Evolutionary conservation across 306 rosid species (phyloP), one percentile per base, ranked within the genome.

Genomic region (Delonix regia): DNA sequence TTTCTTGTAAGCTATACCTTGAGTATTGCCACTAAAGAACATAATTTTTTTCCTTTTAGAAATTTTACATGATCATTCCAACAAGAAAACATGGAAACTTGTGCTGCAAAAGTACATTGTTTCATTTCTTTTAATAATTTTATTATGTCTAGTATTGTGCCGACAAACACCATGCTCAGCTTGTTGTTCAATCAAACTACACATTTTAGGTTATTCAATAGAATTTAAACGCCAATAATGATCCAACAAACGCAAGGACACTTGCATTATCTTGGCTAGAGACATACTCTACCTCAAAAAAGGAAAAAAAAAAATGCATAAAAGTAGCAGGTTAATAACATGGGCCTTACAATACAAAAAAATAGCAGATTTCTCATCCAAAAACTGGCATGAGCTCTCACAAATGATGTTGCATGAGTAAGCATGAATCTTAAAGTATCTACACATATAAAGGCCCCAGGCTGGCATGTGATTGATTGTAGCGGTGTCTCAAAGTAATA

Each of bases 371-470:
- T 70, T 79, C 64, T 86, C 7, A 94, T 93, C 99, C 98, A 93
- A 88, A 84, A 91, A 41, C 91, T 90, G 68, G 93, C 83, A 78
- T 96, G 99, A 11, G 87, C 93, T 90, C 78, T 88, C 74, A 96
- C 98, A 89, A 96, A 96, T 44, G 99, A 93, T 77, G 96, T 93
- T 84, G 91, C 91, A 14, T 91, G 99, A 82, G 97, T 86, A 76
- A 96, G 97, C 82, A 96, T 87, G 88, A 96, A 96, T 82, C 97
- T 88, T 71, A 94, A 83, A 73, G 90, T 87, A 86, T 96, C 99
- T 91, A 83, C 79, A 48, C 11, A 51, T 68, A 74, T 21, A 78
- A 76, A 70, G 52, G 9, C 42, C 55, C 53, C 69, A 49, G 16
- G 27, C 11, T 59, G 48, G 57, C 74, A 42, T 79, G 53, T 59